Percentiles rank a stretch among this genome's conserved stretches.
These are phyloP conservation scores for Tylopilus sp. DNA, from an alignment of 768 basidiomycete genomes.

Conservation along the genomic window DNA sequence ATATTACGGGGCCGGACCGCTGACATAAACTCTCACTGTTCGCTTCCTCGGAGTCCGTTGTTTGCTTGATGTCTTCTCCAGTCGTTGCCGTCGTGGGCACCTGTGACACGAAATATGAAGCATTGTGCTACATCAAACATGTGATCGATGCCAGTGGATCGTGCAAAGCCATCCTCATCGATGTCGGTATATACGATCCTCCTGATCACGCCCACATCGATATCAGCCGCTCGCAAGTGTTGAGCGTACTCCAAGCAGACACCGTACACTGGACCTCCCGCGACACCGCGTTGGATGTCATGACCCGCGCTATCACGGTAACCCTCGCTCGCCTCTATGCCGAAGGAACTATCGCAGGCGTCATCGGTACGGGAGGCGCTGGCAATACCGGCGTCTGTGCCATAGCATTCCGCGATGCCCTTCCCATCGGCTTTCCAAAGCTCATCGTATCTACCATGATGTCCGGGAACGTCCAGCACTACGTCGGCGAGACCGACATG, in stretches of 20 bases:
- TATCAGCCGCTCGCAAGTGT: constrained; percentile 19
- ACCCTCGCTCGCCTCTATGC: constrained; percentile 14
- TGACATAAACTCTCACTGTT: constrained; percentile 24
- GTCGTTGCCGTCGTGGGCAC: constrained; percentile 26
- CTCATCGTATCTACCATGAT: constrained; percentile 32
- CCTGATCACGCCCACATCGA: constrained; percentile 15
- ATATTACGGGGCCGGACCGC: not conserved
- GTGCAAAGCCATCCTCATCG: constrained; percentile 28
- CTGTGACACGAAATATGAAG: constrained; percentile 27
- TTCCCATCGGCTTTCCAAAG: constrained; percentile 31
- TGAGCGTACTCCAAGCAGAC: constrained; percentile 4
- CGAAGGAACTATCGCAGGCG: constrained; percentile 16
- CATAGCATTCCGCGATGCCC: constrained; percentile 17
- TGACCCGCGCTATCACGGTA: constrained; percentile 18
- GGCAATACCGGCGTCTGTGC: constrained; percentile 26
- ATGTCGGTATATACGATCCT: constrained; percentile 20
- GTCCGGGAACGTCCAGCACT: constrained; percentile 22
- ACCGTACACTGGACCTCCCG: constrained; percentile 7
- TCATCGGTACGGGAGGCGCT: constrained; percentile 23
- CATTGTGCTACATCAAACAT: constrained; percentile 21
- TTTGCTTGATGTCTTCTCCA: constrained; percentile 7
- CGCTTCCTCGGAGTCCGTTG: not conserved
- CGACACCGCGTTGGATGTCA: constrained; percentile 8
- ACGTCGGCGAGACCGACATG: constrained; percentile 32
- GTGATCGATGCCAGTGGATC: constrained; percentile 7